These are phyloP conservation scores for Tolypocladium inflatum DNA, from an alignment of 2,329 filamentous ascomycete species.

Conservation along the genomic window DNA sequence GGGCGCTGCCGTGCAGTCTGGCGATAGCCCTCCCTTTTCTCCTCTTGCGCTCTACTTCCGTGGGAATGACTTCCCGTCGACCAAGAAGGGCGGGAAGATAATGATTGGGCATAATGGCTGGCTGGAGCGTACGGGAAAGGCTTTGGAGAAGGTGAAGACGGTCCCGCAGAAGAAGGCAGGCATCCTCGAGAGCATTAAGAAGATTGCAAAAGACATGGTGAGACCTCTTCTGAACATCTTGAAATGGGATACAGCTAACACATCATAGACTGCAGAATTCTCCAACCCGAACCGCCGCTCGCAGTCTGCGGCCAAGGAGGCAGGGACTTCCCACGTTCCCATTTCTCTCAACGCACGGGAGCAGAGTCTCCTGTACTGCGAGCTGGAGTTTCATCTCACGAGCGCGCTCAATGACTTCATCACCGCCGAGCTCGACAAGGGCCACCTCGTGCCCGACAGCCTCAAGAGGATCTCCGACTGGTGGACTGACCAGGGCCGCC, in stretches of 20 bases:
- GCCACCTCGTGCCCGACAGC: constrained; percentile 41
- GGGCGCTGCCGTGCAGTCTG: background rate
- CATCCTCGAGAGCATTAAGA: constrained; percentile 37
- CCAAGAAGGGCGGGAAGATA: constrained; percentile 36
- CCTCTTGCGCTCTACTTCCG: constrained; percentile 33
- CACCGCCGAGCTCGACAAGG: constrained; percentile 41
- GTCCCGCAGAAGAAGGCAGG: constrained; percentile 26
- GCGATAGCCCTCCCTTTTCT: constrained; percentile 24
- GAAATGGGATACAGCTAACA: constrained; percentile 4
- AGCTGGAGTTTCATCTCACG: constrained; percentile 46
- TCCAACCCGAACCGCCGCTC: constrained; percentile 22
- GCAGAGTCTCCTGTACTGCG: constrained; percentile 49
- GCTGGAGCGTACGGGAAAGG: constrained; percentile 35
- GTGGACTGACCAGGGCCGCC: constrained; percentile 43
- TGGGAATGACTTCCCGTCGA: constrained; percentile 24
- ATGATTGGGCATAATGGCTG: constrained; percentile 48
- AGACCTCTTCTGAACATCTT: background rate
- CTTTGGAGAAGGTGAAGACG: constrained; percentile 13
- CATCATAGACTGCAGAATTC: constrained; percentile 22
- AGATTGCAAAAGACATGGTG: constrained; percentile 46
- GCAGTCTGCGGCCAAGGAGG: constrained; percentile 18
- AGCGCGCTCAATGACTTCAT: constrained; percentile 43
- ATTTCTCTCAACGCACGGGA: constrained; percentile 46
- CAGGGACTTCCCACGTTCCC: constrained; percentile 20
- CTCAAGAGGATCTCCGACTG: constrained; percentile 40